These are phyloP conservation scores for Fusarium sp. DNA, from an alignment of 2,329 filamentous ascomycete genomes.

Conservation along the genomic window DNA sequence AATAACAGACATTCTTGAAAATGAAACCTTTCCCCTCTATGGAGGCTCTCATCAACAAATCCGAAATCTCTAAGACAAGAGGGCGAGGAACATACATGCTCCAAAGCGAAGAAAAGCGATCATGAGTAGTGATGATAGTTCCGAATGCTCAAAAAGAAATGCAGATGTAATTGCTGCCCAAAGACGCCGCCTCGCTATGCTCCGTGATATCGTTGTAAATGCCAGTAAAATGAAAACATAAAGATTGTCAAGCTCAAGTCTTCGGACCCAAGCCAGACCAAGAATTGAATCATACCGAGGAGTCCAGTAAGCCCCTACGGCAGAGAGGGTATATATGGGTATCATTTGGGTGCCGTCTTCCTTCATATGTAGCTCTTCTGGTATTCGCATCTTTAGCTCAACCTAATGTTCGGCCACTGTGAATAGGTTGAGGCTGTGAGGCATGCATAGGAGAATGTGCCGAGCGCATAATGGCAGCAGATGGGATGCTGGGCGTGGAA, in stretches of 20 bases:
- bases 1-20: conserved; percentile 17
- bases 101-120: conserved; percentile 23
- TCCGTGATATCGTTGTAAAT: conserved; percentile 45
- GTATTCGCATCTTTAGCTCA: conserved; percentile 43
- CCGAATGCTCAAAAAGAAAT: conserved; percentile 39
- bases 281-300: conserved; percentile 36
- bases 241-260: conserved; percentile 27
- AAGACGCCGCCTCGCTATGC: conserved; percentile 55
- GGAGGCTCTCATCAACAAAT: conserved; percentile 18
- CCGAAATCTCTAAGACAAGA: conserved; percentile 23
- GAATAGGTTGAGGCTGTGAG: conserved; percentile 57
- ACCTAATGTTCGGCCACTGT: conserved; percentile 62
- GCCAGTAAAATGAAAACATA: conserved; percentile 35
- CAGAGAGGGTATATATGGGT: conserved; percentile 43
- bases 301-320: conserved; percentile 26
- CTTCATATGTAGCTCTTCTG: conserved; percentile 24
- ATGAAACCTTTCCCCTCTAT: conserved; percentile 23
- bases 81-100: conserved; percentile 19
- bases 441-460: conserved; percentile 47
- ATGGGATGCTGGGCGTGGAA: conserved; percentile 37
- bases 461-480: conserved; percentile 44
- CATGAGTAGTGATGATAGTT: conserved; percentile 27
- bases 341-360: conserved; percentile 45
- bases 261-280: conserved; percentile 29
- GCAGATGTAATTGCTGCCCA: conserved; percentile 39